phyloP scores from a whole-genome alignment of 169 alveolate genomes.

The Plasmodium inui region DNA sequence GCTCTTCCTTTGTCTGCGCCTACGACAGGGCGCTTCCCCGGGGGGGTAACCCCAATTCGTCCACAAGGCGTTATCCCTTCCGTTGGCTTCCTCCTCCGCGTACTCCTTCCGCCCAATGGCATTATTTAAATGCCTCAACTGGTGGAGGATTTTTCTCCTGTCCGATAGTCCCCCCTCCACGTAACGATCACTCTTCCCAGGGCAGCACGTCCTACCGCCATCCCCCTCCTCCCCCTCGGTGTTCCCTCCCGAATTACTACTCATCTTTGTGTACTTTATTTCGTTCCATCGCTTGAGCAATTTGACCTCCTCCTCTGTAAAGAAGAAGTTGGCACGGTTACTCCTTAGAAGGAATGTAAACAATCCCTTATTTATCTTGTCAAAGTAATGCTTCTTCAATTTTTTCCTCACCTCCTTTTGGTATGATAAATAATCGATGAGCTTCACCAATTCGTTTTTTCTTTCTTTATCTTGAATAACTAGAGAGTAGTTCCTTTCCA shows the following conservation, averaged over 20 bases:
- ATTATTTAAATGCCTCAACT: not conserved
- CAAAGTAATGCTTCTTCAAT: conserved; percentile 41
- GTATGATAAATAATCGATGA: conserved; percentile 36
- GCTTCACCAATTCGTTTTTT: conserved; percentile 29
- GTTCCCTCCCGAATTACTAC: not conserved
- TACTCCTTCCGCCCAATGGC: not conserved
- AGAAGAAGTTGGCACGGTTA: conserved; percentile 29
- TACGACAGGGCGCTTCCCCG: not conserved
- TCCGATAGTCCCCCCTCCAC: not conserved
- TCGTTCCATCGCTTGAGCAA: conserved; percentile 41
- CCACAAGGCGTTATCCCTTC: not conserved
- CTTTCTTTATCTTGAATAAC: conserved; percentile 20
- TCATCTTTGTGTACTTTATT: not conserved
- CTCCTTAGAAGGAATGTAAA: conserved; percentile 58
- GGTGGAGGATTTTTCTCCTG: not conserved
- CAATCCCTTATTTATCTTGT: conserved; percentile 40
- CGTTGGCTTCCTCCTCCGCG: no score
- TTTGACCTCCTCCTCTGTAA: conserved; percentile 28
- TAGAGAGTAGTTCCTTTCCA: conserved; percentile 11
- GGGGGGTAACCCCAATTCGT: not conserved
- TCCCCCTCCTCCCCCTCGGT: not conserved
- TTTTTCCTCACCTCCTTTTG: conserved; percentile 37
- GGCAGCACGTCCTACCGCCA: not conserved
- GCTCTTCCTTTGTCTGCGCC: not conserved
- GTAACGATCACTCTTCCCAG: not conserved